These are phyloP conservation scores for Diophrys sp. DNA, from an alignment of 73 alveolate species.

Conservation along the genomic window DNA sequence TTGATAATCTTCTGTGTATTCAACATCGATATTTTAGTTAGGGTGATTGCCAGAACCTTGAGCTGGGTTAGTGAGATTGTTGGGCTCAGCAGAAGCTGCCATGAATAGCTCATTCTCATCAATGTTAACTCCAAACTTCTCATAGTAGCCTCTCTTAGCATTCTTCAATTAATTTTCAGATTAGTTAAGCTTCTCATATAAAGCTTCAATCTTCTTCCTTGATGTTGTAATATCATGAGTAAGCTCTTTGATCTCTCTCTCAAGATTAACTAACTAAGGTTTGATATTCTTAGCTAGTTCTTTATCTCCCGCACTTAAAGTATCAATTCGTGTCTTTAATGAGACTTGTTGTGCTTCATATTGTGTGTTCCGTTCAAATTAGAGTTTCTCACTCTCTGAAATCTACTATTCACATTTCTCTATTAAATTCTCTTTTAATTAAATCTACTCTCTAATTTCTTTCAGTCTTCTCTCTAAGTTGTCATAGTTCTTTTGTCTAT, in stretches of 20 bases:
- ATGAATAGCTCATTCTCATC: background rate
- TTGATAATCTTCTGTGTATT: constrained; percentile 10
- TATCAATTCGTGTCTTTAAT: constrained; percentile 28
- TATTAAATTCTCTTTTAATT: constrained; percentile 8
- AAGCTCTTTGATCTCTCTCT: constrained; percentile 50
- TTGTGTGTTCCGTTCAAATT: constrained; percentile 40
- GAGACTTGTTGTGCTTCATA: constrained; percentile 33
- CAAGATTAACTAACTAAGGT: constrained; percentile 42
- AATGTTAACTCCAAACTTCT: constrained; percentile 18
- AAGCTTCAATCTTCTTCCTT: constrained; percentile 38
- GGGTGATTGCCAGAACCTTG: constrained; percentile 9
- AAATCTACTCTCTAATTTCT: constrained; percentile 18
- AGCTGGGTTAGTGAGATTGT: background rate
- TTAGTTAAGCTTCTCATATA: constrained; percentile 23
- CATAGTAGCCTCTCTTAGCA: constrained; percentile 30
- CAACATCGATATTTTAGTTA: constrained; percentile 12
- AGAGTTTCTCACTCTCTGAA: constrained; percentile 24
- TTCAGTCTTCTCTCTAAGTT: constrained; percentile 9
- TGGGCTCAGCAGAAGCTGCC: background rate
- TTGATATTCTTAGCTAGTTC: constrained; percentile 37
- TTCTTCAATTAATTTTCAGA: constrained; percentile 9
- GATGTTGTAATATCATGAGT: constrained; percentile 19
- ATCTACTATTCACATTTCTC: constrained; percentile 20
- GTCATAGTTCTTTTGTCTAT: constrained; percentile 43
- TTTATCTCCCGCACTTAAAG: constrained; percentile 17